These are phyloP conservation scores for Ophiostoma quercus DNA, from an alignment of 2,329 filamentous ascomycete genomes.

Conservation along the genomic window DNA sequence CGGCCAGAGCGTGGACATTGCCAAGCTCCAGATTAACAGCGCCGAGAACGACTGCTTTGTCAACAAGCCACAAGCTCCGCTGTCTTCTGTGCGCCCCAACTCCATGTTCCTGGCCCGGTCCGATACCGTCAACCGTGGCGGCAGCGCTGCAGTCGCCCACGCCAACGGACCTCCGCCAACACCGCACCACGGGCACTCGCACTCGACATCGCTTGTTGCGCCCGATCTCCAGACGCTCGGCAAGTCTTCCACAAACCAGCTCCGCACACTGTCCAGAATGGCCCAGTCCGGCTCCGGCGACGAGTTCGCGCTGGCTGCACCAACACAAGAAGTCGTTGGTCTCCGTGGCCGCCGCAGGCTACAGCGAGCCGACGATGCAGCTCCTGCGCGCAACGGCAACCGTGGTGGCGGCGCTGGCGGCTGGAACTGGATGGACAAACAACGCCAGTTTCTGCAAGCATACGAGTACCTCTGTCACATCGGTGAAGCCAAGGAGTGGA, in stretches of 20 bases:
- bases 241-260: constrained; percentile 82
- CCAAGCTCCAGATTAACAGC: constrained; percentile 27
- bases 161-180: constrained; percentile 35
- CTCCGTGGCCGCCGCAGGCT: constrained; percentile 77
- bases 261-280: constrained; percentile 79
- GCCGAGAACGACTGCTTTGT: constrained; percentile 24
- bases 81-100: constrained; percentile 47
- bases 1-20: constrained; percentile 61
- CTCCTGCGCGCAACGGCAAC: constrained; percentile 44
- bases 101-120: constrained; percentile 57
- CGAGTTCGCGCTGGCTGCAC: constrained; percentile 72
- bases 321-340: constrained; percentile 80
- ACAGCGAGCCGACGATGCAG: constrained; percentile 61
- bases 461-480: constrained; percentile 99
- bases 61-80: constrained; percentile 40
- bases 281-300: constrained; percentile 69
- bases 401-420: constrained; percentile 67
- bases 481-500: constrained; percentile 98
- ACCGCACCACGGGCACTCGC: constrained; percentile 32
- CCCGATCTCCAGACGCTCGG: constrained; percentile 78
- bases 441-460: constrained; percentile 89
- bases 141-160: constrained; percentile 33
- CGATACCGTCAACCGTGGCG: constrained; percentile 45
- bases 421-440: constrained; percentile 98
- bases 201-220: constrained; percentile 48